A percentile compares a stretch with the other conserved stretches of the same genome.
Conservation (phyloP, 1,139 yeast species). For the Arxiozyma slooffiae region DNA sequence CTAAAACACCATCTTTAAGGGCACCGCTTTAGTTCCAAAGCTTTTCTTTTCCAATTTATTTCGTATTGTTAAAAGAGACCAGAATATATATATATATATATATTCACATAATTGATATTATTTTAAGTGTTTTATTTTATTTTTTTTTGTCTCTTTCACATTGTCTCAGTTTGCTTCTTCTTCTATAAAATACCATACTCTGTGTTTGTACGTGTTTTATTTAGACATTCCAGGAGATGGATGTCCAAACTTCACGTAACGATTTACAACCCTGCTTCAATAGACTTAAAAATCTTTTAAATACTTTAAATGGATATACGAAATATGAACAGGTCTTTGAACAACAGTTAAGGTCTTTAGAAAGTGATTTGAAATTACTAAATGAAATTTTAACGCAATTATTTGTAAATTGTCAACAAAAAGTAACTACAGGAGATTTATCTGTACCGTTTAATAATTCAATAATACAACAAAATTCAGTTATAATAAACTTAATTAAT, state of each 20-base stretch:
- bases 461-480: neutral
- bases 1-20: neutral
- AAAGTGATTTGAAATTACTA: slow-evolving; percentile 1
- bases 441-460: neutral
- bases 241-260: neutral
- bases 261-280: slow-evolving; percentile 3
- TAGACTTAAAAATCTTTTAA: slow-evolving; percentile 2
- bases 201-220: neutral
- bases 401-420: neutral
- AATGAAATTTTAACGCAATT: neutral
- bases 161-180: neutral
- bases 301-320: slow-evolving; percentile 2
- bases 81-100: neutral
- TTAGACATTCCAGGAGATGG: slow-evolving; percentile 1
- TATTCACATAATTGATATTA: neutral
- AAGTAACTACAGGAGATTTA: neutral
- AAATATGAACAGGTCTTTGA: neutral
- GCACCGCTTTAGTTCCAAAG: neutral
- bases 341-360: slow-evolving; percentile 1
- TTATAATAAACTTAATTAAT: slow-evolving; percentile 33
- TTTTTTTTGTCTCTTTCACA: neutral
- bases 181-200: neutral
- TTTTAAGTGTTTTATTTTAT: neutral
- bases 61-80: neutral
- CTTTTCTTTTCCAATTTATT: no score